A percentile compares a stretch with the other conserved stretches of the same genome.
These are phyloP conservation scores for Coniochaeta prunicola DNA, from an alignment of 2,329 filamentous ascomycete genomes.

Conservation along the genomic window DNA sequence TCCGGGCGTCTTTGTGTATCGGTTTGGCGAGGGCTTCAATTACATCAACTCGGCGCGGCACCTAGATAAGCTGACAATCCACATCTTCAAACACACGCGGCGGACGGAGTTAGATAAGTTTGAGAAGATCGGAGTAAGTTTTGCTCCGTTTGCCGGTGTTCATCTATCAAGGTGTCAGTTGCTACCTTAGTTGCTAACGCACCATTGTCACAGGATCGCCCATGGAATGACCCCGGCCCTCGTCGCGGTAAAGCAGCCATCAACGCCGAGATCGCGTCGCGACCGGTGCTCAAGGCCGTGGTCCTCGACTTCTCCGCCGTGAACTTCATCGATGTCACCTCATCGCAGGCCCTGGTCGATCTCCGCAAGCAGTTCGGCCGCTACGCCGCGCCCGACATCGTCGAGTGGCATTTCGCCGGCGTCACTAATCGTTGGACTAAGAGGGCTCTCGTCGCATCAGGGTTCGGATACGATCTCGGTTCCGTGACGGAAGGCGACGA, in stretches of 20 bases:
- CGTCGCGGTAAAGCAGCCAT: conserved; percentile 23
- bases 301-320: conserved; percentile 52
- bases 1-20: conserved; percentile 45
- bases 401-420: conserved; percentile 48
- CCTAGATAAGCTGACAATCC: conserved; percentile 30
- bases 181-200: not conserved
- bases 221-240: conserved; percentile 48
- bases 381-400: conserved; percentile 38
- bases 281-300: conserved; percentile 44
- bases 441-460: conserved; percentile 45
- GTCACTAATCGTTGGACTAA: conserved; percentile 50
- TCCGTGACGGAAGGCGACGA: conserved; percentile 19
- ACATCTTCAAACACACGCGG: conserved; percentile 32
- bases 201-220: conserved; percentile 28
- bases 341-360: conserved; percentile 49
- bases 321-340: conserved; percentile 50
- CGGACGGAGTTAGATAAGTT: conserved; percentile 29
- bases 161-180: not conserved
- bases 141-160: not conserved
- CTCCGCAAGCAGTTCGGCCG: conserved; percentile 45
- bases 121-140: conserved; percentile 20
- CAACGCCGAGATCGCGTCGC: conserved; percentile 21
- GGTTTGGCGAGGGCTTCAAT: conserved; percentile 43
- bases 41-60: conserved; percentile 44
- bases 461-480: conserved; percentile 40